A percentile compares a stretch with the other conserved stretches of the same genome.
Conservation (phyloP, 192 early-diverging fungal species). For the Coemansia sp. region DNA sequence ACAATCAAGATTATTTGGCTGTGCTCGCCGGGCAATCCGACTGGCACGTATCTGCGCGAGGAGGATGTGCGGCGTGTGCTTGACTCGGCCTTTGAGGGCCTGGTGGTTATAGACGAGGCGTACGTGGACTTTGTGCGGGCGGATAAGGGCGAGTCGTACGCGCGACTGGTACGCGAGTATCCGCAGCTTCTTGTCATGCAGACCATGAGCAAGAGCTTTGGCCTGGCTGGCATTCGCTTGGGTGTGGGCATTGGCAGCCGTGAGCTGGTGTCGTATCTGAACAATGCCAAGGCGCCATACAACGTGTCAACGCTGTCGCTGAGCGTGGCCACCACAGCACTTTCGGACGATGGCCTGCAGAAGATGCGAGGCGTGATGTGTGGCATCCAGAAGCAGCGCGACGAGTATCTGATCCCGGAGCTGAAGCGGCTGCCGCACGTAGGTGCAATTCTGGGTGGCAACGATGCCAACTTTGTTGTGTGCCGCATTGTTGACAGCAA, state of each 20-base stretch:
- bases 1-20: slow-evolving; percentile 89
- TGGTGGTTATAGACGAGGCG: slow-evolving; percentile 98
- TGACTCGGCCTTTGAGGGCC: slow-evolving; percentile 61
- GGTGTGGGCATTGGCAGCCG: slow-evolving; percentile 81
- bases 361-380: slow-evolving; percentile 65
- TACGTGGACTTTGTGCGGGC: slow-evolving; percentile 92
- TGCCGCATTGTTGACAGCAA: slow-evolving; percentile 68
- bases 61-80: slow-evolving; percentile 55
- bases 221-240: slow-evolving; percentile 91
- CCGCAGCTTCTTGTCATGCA: slow-evolving; percentile 96
- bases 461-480: slow-evolving; percentile 95
- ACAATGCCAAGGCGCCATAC: slow-evolving; percentile 99
- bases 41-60: slow-evolving; percentile 75
- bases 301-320: slow-evolving; percentile 91
- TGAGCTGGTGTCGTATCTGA: slow-evolving; percentile 83
- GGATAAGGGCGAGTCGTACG: slow-evolving; percentile 65
- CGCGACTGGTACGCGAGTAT: slow-evolving; percentile 75
- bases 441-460: slow-evolving; percentile 76
- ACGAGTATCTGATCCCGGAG: slow-evolving; percentile 56
- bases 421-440: slow-evolving; percentile 65
- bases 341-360: slow-evolving; percentile 64
- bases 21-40: slow-evolving; percentile 99
- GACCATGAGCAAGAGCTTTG: slow-evolving; percentile 98
- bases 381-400: slow-evolving; percentile 64
- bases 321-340: slow-evolving; percentile 71